Base-by-base conservation (phyloP, 208 protist genomes). In the Angomonas desouzai region DNA sequence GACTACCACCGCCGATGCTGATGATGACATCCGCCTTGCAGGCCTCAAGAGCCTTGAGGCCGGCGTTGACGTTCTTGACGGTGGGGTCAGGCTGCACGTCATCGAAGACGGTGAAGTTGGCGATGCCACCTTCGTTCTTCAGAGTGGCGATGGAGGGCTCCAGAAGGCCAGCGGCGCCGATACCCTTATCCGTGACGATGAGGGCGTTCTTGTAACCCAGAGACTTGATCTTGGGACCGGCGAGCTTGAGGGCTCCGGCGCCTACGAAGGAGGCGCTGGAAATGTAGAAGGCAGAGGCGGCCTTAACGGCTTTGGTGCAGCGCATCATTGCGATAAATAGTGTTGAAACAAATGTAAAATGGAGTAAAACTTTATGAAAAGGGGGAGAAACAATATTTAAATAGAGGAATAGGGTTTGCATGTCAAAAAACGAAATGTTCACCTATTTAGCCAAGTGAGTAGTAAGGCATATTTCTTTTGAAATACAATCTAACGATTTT, bases 1-100 rank as follows among this genome's bases (percentile, higher is more conserved):
- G 74, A 18, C 84, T 93, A 48, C 90, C 92, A 55, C 92, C 92
- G 55, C 92, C 89, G 48, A 97, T 68, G 45, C 74, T 77, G 47
- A 97, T 75, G 62, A 89, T 85, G 36, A 55, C 74, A 70, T 90
- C 83, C 34, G 74, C 82, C n/a, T 70, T 61, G 55, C 70, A 76
- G 30, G 62, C 68, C 57, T 79, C 78, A 36, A 87, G 70, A 53
- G 79, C 40, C 51, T 72, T 80, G 43, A 85, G 70, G 9, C 79
- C 82, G 30, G 61, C 55, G 43, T 85, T 73, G 30, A 89, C 83
- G 65, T 84, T 85, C 38, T 47, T 59, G 20, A 76, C 76, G 1
- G 87, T 88, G 16, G 83, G 81, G 74, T 90, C 85, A 10, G 77
- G 80, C 65, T 87, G 61, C 68, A 81, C 72, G 30, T 83, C 73